Evolutionary conservation across 2,329 filamentous ascomycete species (phyloP).

Genomic region (Cordyceps farinosa): DNA sequence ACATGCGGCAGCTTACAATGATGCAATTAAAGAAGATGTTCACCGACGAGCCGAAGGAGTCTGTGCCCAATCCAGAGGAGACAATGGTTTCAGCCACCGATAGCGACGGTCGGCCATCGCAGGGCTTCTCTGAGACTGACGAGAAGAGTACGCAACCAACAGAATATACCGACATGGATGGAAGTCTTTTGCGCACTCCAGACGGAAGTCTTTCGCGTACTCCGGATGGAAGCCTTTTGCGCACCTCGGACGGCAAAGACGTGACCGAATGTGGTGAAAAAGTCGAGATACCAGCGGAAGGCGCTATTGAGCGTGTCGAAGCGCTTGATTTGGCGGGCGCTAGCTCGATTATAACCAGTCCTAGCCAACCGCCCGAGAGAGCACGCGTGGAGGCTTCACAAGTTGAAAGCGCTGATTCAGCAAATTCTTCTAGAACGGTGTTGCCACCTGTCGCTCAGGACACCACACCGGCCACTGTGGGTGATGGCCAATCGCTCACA

Average conservation of each 20-base stretch:
- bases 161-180: slow-evolving; percentile 32
- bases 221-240: slow-evolving; percentile 15
- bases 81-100: slow-evolving; percentile 48
- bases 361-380: slow-evolving; percentile 16
- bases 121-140: slow-evolving; percentile 44
- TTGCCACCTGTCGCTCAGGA: neutral
- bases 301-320: slow-evolving; percentile 44
- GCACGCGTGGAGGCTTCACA: slow-evolving; percentile 12
- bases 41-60: slow-evolving; percentile 79
- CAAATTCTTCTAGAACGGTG: neutral
- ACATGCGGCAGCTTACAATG: slow-evolving; percentile 87
- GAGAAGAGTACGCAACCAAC: slow-evolving; percentile 45
- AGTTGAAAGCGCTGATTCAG: slow-evolving; percentile 12
- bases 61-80: slow-evolving; percentile 67
- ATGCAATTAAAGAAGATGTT: slow-evolving; percentile 95
- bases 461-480: slow-evolving; percentile 18
- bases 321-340: slow-evolving; percentile 47
- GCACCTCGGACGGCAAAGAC: slow-evolving; percentile 32
- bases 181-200: slow-evolving; percentile 21
- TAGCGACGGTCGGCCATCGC: slow-evolving; percentile 44
- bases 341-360: slow-evolving; percentile 26
- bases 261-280: slow-evolving; percentile 25
- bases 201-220: slow-evolving; percentile 21
- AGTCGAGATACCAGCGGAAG: slow-evolving; percentile 30
- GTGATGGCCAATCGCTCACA: slow-evolving; percentile 31